Conservation (phyloP, 306 rosid genomes). For the Canavalia ensiformis region DNA sequence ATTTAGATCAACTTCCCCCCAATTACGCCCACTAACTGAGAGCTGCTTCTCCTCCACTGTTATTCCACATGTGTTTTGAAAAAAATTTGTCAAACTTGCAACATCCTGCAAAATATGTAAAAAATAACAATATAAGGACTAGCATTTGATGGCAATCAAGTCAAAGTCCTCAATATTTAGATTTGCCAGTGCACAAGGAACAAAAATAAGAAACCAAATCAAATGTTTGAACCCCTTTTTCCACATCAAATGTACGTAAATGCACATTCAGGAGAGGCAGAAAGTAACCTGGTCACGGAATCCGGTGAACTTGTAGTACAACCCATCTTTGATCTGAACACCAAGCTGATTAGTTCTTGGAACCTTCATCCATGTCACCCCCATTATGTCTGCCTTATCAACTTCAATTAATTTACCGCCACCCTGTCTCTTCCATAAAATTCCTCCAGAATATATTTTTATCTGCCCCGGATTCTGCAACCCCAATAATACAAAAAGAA, state of each 20-base stretch:
- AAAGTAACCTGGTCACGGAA: slow-evolving; percentile 91
- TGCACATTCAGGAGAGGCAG: not conserved
- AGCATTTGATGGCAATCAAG: slow-evolving; percentile 29
- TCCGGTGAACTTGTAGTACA: slow-evolving; percentile 92
- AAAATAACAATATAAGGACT: not conserved
- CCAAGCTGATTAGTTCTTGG: slow-evolving; percentile 95
- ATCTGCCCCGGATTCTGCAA: slow-evolving; percentile 97
- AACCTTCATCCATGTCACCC: slow-evolving; percentile 98
- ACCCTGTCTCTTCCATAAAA: slow-evolving; percentile 94
- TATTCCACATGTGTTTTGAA: slow-evolving; percentile 81
- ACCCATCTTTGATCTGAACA: slow-evolving; percentile 87
- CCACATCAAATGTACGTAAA: not conserved
- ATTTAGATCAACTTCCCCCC: slow-evolving; percentile 97
- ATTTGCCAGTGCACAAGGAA: not conserved
- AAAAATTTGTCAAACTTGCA: slow-evolving; percentile 75
- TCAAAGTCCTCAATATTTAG: slow-evolving; percentile 8
- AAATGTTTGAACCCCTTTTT: slow-evolving; percentile 22
- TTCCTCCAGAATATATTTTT: slow-evolving; percentile 82
- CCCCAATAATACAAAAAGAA: slow-evolving; percentile 10
- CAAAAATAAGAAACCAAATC: slow-evolving; percentile 16
- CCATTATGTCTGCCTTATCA: slow-evolving; percentile 90
- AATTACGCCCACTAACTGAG: slow-evolving; percentile 95
- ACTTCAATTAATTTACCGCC: slow-evolving; percentile 94
- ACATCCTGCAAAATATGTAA: slow-evolving; percentile 68
- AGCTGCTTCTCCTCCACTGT: slow-evolving; percentile 87